These are phyloP conservation scores for Aspergillus neotritici DNA, from an alignment of 2,329 filamentous ascomycete genomes.

Conservation along the genomic window DNA sequence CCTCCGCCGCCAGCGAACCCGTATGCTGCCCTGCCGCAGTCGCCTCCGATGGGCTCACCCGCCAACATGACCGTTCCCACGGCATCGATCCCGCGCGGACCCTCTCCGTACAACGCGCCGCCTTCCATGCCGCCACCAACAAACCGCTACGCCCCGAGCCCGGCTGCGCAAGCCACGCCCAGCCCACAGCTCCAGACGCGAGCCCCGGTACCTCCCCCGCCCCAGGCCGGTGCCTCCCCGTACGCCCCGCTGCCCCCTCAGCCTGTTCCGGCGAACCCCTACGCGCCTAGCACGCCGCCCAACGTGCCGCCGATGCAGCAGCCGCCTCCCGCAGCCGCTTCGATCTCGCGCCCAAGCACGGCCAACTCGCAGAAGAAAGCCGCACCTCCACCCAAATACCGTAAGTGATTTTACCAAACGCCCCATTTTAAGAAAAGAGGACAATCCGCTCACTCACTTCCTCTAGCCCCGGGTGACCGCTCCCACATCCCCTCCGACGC, in stretches of 20 bases:
- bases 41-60: constrained; percentile 35
- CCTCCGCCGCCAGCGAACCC: constrained; percentile 47
- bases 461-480: constrained; percentile 65
- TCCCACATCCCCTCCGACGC: constrained; percentile 78
- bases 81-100: constrained; percentile 58
- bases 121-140: constrained; percentile 63
- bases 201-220: constrained; percentile 47
- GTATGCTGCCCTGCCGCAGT: constrained; percentile 36
- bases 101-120: constrained; percentile 81
- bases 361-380: constrained; percentile 46
- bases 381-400: constrained; percentile 58
- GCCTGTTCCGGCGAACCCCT: constrained; percentile 37
- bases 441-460: constrained; percentile 10
- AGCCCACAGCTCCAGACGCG: constrained; percentile 42
- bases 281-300: constrained; percentile 44
- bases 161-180: constrained; percentile 49
- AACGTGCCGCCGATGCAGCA: constrained; percentile 25
- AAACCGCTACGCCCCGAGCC: constrained; percentile 69
- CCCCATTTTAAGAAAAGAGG: background rate
- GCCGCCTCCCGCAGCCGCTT: constrained; percentile 33
- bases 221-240: constrained; percentile 39
- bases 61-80: constrained; percentile 45
- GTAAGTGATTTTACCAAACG: constrained; percentile 42
- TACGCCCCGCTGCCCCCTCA: constrained; percentile 52
- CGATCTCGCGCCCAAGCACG: constrained; percentile 43